Evolutionary conservation across 2,329 filamentous ascomycete genomes (phyloP).

Genomic region (Neonectria hederae): DNA sequence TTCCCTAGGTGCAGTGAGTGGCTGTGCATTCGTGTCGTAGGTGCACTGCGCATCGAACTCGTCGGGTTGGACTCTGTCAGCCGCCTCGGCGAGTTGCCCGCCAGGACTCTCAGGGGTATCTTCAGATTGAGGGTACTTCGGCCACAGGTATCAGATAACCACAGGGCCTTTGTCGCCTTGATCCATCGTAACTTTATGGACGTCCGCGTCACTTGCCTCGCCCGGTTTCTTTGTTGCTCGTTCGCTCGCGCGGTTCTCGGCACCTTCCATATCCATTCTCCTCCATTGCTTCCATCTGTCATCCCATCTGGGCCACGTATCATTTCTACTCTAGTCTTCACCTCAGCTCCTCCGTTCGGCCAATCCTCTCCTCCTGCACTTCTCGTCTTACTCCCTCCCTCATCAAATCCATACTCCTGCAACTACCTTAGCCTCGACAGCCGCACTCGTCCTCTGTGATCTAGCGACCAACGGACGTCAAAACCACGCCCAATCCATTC

Average conservation of each 20-base stretch:
- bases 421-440: background rate
- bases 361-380: background rate
- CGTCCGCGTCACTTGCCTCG: no score
- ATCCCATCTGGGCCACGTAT: conserved; percentile 13
- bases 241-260: background rate
- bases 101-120: conserved; percentile 17
- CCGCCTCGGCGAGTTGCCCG: background rate
- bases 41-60: no score
- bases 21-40: background rate
- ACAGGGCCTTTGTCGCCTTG: background rate
- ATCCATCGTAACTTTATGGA: conserved; percentile 7
- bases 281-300: background rate
- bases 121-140: conserved; percentile 17
- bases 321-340: background rate
- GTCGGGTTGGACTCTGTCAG: background rate
- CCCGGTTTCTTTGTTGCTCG: no score
- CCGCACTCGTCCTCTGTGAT: background rate
- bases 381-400: background rate
- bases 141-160: background rate
- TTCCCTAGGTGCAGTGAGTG: background rate
- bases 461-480: no score
- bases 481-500: background rate
- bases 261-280: background rate
- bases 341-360: background rate
- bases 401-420: no score